These are phyloP conservation scores for Cucurbitaria berberidis DNA, from an alignment of 2,329 filamentous ascomycete species.

Conservation along the genomic window DNA sequence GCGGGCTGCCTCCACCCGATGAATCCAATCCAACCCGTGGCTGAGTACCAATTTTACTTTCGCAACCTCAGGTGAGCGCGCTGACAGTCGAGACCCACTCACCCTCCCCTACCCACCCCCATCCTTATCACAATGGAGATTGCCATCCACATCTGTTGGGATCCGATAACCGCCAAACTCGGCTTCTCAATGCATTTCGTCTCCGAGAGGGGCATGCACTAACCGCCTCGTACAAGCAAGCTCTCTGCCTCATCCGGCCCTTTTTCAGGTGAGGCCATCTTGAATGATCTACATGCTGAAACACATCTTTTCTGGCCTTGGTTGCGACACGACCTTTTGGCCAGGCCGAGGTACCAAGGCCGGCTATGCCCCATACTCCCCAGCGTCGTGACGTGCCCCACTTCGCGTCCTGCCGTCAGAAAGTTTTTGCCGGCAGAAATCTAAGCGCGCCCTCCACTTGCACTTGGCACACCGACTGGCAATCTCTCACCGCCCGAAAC, in stretches of 20 bases:
- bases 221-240: too few species aligned
- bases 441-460: conserved; percentile 21
- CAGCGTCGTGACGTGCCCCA: conserved; percentile 28
- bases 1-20: conserved; percentile 7
- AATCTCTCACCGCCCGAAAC: conserved; percentile 28
- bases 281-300: conserved; percentile 23
- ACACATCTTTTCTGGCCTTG: conserved; percentile 17
- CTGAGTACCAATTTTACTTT: conserved; percentile 25
- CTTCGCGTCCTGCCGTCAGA: conserved; percentile 28
- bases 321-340: conserved; percentile 20
- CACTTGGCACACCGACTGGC: neutral
- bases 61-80: conserved; percentile 13
- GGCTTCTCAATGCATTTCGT: neutral
- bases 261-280: too few species aligned
- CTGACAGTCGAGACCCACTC: conserved; percentile 16
- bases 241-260: too few species aligned
- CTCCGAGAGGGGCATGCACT: neutral
- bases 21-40: conserved; percentile 23
- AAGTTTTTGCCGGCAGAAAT: conserved; percentile 38
- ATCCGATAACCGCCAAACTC: conserved; percentile 1
- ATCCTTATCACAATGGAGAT: conserved; percentile 13
- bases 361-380: conserved; percentile 28
- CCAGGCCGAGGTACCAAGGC: conserved; percentile 22
- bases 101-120: conserved; percentile 4
- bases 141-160: conserved; percentile 1